Conservation (phyloP, 2,329 filamentous ascomycete genomes). For the Ustulina deusta region DNA sequence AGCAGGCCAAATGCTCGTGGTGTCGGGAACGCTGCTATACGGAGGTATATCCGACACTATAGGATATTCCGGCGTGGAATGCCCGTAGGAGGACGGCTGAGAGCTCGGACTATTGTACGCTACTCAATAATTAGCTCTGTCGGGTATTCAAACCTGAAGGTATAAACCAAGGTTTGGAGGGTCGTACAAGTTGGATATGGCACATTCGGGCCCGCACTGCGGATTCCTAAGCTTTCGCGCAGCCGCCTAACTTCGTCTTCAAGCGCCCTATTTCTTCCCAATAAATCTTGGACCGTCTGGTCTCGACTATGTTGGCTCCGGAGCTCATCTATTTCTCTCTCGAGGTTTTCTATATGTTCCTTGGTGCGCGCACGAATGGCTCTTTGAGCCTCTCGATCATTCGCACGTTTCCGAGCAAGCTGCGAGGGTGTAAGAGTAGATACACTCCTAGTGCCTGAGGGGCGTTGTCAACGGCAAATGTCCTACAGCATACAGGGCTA, state of each 20-base stretch:
- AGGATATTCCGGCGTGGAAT: constrained; percentile 57
- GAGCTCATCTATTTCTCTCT: constrained; percentile 80
- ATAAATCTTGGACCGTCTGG: constrained; percentile 64
- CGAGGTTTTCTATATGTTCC: constrained; percentile 83
- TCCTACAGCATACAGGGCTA: not conserved
- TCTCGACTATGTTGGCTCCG: constrained; percentile 62
- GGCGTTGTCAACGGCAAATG: constrained; percentile 29
- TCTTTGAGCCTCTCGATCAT: constrained; percentile 90
- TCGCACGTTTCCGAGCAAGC: constrained; percentile 88
- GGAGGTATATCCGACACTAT: constrained; percentile 58
- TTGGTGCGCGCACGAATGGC: constrained; percentile 89
- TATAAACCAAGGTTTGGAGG: not conserved
- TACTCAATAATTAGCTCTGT: constrained; percentile 33
- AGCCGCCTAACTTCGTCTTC: constrained; percentile 64
- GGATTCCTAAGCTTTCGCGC: constrained; percentile 59
- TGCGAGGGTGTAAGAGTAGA: constrained; percentile 90
- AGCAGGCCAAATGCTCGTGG: constrained; percentile 61
- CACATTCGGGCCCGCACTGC: constrained; percentile 45
- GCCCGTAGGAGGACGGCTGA: constrained; percentile 59
- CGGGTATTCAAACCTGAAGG: not conserved
- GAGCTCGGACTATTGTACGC: constrained; percentile 54
- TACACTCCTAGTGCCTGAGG: constrained; percentile 77
- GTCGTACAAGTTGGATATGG: constrained; percentile 49
- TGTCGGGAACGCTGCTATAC: constrained; percentile 57
- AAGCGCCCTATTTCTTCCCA: constrained; percentile 65